Evolutionary conservation across 129 eudicot species (phyloP).

Genomic region (Calendula officinalis): DNA sequence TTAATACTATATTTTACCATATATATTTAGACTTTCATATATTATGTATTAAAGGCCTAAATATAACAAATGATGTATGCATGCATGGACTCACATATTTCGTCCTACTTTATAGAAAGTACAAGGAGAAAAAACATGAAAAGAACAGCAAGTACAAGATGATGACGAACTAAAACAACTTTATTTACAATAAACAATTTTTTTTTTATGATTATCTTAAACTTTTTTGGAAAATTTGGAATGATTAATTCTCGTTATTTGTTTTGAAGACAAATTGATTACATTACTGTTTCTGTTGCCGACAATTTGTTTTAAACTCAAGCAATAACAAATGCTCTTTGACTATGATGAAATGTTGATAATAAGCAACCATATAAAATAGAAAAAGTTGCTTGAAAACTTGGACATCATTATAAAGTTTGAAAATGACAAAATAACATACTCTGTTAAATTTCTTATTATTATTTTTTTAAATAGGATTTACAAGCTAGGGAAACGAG

Average conservation of each 20-base stretch:
- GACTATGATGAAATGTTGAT: conserved; percentile 29
- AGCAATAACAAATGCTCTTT: conserved; percentile 13
- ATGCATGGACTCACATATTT: conserved; percentile 23
- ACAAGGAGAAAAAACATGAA: conserved; percentile 22
- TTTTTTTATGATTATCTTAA: not conserved
- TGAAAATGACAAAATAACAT: not conserved
- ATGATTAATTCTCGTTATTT: not conserved
- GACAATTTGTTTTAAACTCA: conserved; percentile 5
- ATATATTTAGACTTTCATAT: too few relatives aligned
- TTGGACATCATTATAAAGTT: conserved; percentile 5
- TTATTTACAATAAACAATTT: not conserved
- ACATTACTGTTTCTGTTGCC: not conserved
- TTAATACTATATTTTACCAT: too few relatives aligned
- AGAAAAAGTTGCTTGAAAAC: conserved; percentile 7
- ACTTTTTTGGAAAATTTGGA: not conserved
- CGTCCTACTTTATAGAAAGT: conserved; percentile 3
- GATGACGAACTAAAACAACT: conserved; percentile 1
- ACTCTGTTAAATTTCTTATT: not conserved
- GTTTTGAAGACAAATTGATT: not conserved
- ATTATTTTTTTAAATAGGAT: too few relatives aligned
- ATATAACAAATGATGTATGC: conserved; percentile 15
- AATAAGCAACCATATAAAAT: not conserved
- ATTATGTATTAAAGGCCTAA: not conserved
- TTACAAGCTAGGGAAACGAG: too few relatives aligned
- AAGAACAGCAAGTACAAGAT: conserved; percentile 18